A percentile compares a stretch with the other conserved stretches of the same genome.
phyloP scores from a whole-genome alignment of 306 rosid species.

The Medicago ruthenica region DNA sequence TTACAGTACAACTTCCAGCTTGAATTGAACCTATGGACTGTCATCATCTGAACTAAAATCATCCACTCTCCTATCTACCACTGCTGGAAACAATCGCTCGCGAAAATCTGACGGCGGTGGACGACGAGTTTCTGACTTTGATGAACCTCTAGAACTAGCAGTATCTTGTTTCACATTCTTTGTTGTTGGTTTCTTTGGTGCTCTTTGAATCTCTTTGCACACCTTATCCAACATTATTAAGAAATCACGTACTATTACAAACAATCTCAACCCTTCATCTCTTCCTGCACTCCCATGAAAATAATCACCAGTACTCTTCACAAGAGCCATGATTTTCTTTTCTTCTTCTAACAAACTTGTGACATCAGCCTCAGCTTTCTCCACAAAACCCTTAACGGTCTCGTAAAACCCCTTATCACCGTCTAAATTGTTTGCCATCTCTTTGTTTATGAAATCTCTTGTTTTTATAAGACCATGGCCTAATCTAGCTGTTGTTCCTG shows the following conservation, averaged over 20 bases:
- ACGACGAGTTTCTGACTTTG: slow-evolving; percentile 51
- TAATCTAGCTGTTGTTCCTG: slow-evolving; percentile 80
- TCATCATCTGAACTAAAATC: slow-evolving; percentile 89
- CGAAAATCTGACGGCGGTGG: slow-evolving; percentile 54
- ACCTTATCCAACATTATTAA: slow-evolving; percentile 81
- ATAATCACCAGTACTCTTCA: slow-evolving; percentile 90
- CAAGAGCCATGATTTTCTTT: slow-evolving; percentile 80
- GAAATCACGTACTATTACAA: slow-evolving; percentile 78
- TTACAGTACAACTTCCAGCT: slow-evolving; percentile 46
- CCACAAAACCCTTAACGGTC: slow-evolving; percentile 64
- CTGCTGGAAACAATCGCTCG: slow-evolving; percentile 64
- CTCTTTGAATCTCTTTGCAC: slow-evolving; percentile 69
- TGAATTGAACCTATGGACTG: slow-evolving; percentile 59
- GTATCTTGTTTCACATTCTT: slow-evolving; percentile 49
- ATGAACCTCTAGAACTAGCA: slow-evolving; percentile 30
- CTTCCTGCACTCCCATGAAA: slow-evolving; percentile 89
- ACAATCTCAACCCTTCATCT: slow-evolving; percentile 89
- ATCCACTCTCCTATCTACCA: slow-evolving; percentile 62
- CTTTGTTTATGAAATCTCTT: slow-evolving; percentile 62
- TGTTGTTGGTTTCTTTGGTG: slow-evolving; percentile 48
- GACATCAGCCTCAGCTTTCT: slow-evolving; percentile 72
- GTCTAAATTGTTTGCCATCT: slow-evolving; percentile 42
- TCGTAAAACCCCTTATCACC: slow-evolving; percentile 58
- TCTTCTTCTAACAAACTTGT: slow-evolving; percentile 66
- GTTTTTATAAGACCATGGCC: slow-evolving; percentile 63